These are phyloP conservation scores for Cladosporium sp. DNA, from an alignment of 2,329 filamentous ascomycete genomes.

Conservation along the genomic window DNA sequence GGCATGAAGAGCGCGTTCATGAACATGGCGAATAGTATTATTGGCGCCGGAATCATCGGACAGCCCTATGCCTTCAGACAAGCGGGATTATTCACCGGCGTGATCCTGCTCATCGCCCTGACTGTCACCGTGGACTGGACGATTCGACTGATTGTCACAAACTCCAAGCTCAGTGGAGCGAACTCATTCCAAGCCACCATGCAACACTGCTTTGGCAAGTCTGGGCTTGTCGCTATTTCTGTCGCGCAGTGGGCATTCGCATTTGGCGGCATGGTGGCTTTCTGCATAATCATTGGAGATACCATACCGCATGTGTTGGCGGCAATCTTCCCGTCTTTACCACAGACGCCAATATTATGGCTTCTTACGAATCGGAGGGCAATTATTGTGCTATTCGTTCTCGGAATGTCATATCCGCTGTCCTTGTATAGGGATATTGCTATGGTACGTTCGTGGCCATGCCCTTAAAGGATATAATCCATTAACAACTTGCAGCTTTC, in stretches of 20 bases:
- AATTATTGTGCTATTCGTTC: constrained; percentile 80
- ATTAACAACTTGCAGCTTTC: constrained; percentile 61
- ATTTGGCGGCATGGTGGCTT: constrained; percentile 97
- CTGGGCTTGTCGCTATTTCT: constrained; percentile 82
- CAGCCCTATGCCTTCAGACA: constrained; percentile 96
- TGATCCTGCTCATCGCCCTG: constrained; percentile 70
- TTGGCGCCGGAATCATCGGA: constrained; percentile 66
- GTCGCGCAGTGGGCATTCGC: constrained; percentile 97
- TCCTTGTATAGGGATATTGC: constrained; percentile 95
- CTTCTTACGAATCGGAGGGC: constrained; percentile 75
- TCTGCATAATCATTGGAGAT: constrained; percentile 95
- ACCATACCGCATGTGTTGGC: constrained; percentile 86
- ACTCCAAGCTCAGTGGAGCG: constrained; percentile 91
- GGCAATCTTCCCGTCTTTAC: constrained; percentile 74
- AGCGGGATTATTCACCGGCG: constrained; percentile 77
- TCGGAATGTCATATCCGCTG: constrained; percentile 83
- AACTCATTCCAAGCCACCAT: constrained; percentile 95
- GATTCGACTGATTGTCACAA: constrained; percentile 92
- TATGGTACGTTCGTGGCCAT: constrained; percentile 56
- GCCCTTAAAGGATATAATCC: not conserved
- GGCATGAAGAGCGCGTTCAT: constrained; percentile 86
- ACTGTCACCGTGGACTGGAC: constrained; percentile 95
- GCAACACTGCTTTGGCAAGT: constrained; percentile 86
- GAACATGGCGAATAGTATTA: constrained; percentile 99
- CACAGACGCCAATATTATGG: constrained; percentile 69